Evolutionary conservation across 2,329 filamentous ascomycete species (phyloP), one percentile per base, ranked within the genome.

Genomic region (Aspergillus pseudotamarii): DNA sequence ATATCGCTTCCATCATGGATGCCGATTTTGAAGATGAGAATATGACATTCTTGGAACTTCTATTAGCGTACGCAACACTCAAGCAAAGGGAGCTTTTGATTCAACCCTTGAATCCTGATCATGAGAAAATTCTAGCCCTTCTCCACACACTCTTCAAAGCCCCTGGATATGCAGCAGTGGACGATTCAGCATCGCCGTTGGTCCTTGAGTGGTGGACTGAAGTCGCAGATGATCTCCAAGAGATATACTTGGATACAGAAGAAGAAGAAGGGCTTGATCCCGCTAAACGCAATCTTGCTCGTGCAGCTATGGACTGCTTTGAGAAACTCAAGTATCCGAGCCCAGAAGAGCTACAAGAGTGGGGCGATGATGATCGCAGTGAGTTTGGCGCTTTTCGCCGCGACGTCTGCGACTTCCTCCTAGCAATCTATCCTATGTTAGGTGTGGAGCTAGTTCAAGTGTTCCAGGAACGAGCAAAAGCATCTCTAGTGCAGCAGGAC

Each of bases 321-420:
- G 75, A 75, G 38, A 81, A 81, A 62, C 72, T 82, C 26, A 71
- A 76, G n/a, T 80, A 78, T 59, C 78, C 80, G 0, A 68, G 62
- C 11, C 62, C 73, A 2, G 71, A 71, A 46, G 73, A 78, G 23
- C 46, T 77, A 19, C 69, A 72, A 36, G 74, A 75, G 11, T 82
- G 80, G 80, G 73, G 75, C 53, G 75, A 78, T 36, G 80, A 82
- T 57, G 80, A 82, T 32, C 70, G 78, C 34, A 73, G 71, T 59
- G 76, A 79, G 60, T 82, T 82, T 60, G 73, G 73, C 54, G 71
- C 75, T 21, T 82, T 82, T 61, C 79, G 81, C 21, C 76, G 78
- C 32, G 79, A 82, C 51, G 79, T 77, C n/a, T 77, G 77, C 56
- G 81, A 82, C 64, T 82, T 81, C 58, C 71, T 82, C 12, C 73